phyloP scores from a whole-genome alignment of 2,329 filamentous ascomycete species.

The Didymosphaeria variabile region DNA sequence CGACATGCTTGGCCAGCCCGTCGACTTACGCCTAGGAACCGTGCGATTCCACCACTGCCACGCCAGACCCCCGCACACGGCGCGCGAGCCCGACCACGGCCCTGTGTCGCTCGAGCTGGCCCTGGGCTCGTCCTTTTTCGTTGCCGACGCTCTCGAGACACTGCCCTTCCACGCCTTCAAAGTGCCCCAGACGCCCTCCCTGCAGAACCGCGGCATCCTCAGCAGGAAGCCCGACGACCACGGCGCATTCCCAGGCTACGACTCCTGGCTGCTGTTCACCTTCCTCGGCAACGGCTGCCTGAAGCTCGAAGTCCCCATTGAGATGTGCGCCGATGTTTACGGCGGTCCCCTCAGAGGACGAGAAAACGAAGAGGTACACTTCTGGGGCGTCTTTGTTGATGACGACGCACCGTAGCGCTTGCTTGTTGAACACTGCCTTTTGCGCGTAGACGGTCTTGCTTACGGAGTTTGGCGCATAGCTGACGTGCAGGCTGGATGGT shows the following conservation, averaged over 20 bases:
- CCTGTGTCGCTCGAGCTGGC: constrained; percentile 42
- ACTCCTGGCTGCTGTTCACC: constrained; percentile 50
- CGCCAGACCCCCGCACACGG: background rate
- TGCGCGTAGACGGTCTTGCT: constrained; percentile 36
- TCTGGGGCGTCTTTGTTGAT: constrained; percentile 49
- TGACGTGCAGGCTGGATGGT: constrained; percentile 19
- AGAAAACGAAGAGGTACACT: constrained; percentile 46
- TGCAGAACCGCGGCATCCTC: constrained; percentile 46
- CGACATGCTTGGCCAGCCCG: constrained; percentile 46
- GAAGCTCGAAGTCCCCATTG: constrained; percentile 48
- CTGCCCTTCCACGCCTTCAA: constrained; percentile 47
- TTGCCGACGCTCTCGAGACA: constrained; percentile 47
- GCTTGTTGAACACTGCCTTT: constrained; percentile 22
- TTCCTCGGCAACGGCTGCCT: constrained; percentile 47
- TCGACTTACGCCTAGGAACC: constrained; percentile 46
- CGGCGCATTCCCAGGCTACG: constrained; percentile 44
- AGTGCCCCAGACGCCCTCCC: constrained; percentile 39
- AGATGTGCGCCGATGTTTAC: constrained; percentile 49
- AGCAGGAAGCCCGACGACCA: constrained; percentile 40
- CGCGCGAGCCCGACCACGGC: constrained; percentile 3
- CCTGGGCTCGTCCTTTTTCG: constrained; percentile 44
- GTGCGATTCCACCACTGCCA: constrained; percentile 42
- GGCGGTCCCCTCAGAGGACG: constrained; percentile 39
- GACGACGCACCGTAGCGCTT: constrained; percentile 36
- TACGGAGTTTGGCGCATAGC: constrained; percentile 44